phyloP scores from a whole-genome alignment of 495 filamentous ascomycete species.

The Penicillium ucsense region DNA sequence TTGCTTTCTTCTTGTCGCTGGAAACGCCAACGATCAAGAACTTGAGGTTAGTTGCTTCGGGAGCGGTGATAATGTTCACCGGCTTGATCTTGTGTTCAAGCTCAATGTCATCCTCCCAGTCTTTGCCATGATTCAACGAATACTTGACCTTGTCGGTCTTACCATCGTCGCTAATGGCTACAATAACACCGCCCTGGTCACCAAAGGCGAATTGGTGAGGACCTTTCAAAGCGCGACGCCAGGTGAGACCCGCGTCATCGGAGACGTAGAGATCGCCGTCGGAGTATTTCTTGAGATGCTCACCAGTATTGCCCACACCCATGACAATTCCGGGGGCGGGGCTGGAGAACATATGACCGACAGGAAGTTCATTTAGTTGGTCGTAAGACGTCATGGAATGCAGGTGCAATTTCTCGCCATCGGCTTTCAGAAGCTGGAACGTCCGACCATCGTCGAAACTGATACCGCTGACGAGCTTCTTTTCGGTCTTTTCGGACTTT shows the following conservation, averaged over 20 bases:
- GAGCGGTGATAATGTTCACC: slow-evolving; percentile 67
- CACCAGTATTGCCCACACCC: slow-evolving; percentile 83
- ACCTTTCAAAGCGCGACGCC: slow-evolving; percentile 62
- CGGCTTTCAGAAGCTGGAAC: slow-evolving; percentile 55
- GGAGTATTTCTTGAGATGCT: slow-evolving; percentile 51
- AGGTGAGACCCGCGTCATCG: slow-evolving; percentile 81
- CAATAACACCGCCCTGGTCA: slow-evolving; percentile 76
- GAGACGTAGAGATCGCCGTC: slow-evolving; percentile 78
- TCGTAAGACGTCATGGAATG: slow-evolving; percentile 72
- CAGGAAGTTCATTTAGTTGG: slow-evolving; percentile 33
- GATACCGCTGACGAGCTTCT: slow-evolving; percentile 69
- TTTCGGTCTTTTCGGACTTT: slow-evolving; percentile 33
- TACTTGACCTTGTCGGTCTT: slow-evolving; percentile 60
- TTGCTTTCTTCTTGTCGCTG: slow-evolving; percentile 32
- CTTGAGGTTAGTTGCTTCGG: slow-evolving; percentile 82
- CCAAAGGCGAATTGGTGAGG: slow-evolving; percentile 94
- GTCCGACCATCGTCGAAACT: slow-evolving; percentile 90
- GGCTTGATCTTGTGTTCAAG: slow-evolving; percentile 54
- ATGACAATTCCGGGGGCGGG: slow-evolving; percentile 86
- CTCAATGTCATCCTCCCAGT: slow-evolving; percentile 55
- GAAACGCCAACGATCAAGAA: slow-evolving; percentile 60
- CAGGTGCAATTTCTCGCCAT: slow-evolving; percentile 59
- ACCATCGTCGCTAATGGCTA: slow-evolving; percentile 63
- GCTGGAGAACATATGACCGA: slow-evolving; percentile 88
- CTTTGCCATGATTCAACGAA: slow-evolving; percentile 78